Evolutionary conservation across 306 rosid species (phyloP).

Genomic region (Sesbania bispinosa): DNA sequence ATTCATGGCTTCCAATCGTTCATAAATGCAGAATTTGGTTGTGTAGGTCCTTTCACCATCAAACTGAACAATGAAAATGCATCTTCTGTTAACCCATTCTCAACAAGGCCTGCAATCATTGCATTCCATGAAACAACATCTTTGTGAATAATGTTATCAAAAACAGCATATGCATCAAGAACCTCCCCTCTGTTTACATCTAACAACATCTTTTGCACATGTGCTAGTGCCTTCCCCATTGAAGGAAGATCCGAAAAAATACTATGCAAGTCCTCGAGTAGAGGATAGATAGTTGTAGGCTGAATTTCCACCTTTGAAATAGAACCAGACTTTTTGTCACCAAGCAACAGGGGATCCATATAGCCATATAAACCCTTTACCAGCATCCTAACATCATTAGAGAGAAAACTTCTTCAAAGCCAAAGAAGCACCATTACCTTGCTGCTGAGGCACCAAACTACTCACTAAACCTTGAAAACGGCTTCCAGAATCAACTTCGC

Average conservation of each 20-base stretch:
- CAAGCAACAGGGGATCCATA: constrained; percentile 34
- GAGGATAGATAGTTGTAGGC: constrained; percentile 48
- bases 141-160: no score
- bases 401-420: constrained; percentile 40
- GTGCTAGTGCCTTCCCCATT: constrained; percentile 60
- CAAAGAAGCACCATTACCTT: constrained; percentile 24
- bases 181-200: constrained; percentile 63
- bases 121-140: no score
- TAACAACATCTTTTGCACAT: constrained; percentile 63
- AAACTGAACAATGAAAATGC: no score
- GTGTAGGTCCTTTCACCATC: no score
- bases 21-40: no score
- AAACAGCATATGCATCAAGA: constrained; percentile 44
- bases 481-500: constrained; percentile 29
- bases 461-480: constrained; percentile 42
- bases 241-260: constrained; percentile 59
- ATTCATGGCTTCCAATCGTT: no score
- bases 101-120: no score
- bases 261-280: constrained; percentile 60
- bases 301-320: constrained; percentile 35
- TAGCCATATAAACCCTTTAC: constrained; percentile 37
- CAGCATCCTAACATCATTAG: constrained; percentile 39
- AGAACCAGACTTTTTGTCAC: constrained; percentile 15
- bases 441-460: constrained; percentile 58
- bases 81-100: no score